A percentile compares a stretch with the other conserved stretches of the same genome.
Evolutionary conservation across 257 asterid genomes (phyloP).

Genomic region (Fraxinus quadrangulata): DNA sequence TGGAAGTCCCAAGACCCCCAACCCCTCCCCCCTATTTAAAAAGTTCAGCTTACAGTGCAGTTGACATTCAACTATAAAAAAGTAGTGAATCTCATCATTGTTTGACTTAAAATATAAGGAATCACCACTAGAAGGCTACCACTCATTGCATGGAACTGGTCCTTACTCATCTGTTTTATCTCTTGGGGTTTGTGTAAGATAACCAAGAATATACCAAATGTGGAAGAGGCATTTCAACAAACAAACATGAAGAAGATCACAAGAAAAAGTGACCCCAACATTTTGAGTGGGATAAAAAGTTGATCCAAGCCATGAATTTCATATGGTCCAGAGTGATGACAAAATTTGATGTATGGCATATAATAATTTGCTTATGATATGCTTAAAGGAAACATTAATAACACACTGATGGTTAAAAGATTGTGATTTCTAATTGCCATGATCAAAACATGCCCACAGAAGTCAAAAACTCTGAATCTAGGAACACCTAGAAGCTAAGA

Average conservation of each 20-base stretch:
- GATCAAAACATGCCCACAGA: neutral
- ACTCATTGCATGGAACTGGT: neutral
- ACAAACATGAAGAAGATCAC: neutral
- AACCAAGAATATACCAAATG: neutral
- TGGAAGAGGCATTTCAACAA: neutral
- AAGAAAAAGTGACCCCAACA: neutral
- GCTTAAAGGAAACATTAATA: neutral
- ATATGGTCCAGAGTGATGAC: neutral
- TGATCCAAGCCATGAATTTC: conserved; percentile 16
- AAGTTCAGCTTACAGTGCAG: conserved; percentile 26
- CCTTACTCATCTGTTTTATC: neutral
- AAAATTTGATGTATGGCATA: neutral
- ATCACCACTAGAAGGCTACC: neutral
- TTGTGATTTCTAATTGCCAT: neutral
- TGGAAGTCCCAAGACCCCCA: conserved; percentile 3
- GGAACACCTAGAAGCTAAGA: neutral
- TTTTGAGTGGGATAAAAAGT: conserved; percentile 19
- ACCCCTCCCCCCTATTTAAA: conserved; percentile 25
- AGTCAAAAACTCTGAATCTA: neutral
- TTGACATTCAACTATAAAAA: conserved; percentile 36
- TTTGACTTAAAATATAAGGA: conserved; percentile 29
- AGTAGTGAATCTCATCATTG: conserved; percentile 37
- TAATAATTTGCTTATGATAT: neutral
- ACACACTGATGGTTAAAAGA: neutral
- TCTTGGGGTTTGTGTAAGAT: neutral